These are phyloP conservation scores for Hypoxylon intermedium DNA, from an alignment of 495 filamentous ascomycete genomes.

Conservation along the genomic window DNA sequence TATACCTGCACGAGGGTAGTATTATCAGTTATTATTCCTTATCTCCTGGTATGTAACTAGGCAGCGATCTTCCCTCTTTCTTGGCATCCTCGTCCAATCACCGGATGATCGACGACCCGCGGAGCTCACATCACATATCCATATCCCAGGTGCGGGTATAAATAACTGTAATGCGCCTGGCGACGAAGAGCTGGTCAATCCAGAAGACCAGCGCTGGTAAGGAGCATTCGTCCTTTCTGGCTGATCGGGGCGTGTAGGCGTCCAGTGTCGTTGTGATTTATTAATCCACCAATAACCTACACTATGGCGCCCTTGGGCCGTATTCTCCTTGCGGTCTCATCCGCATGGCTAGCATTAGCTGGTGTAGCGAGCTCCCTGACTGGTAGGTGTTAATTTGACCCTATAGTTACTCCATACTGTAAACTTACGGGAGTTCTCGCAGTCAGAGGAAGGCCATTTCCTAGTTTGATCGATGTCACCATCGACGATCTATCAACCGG, in stretches of 20 bases:
- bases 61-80: not conserved
- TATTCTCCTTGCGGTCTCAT: constrained; percentile 1
- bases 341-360: not conserved
- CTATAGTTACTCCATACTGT: not conserved
- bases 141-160: not conserved
- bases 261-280: not conserved
- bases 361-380: constrained; percentile 4
- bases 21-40: not conserved
- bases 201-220: not conserved
- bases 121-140: not conserved
- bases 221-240: not conserved
- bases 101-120: constrained; percentile 4
- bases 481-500: constrained; percentile 60
- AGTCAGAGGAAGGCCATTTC: constrained; percentile 4
- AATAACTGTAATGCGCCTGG: not conserved
- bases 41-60: not conserved
- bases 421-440: not conserved
- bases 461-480: constrained; percentile 3
- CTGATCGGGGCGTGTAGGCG: not conserved
- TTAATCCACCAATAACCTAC: not conserved
- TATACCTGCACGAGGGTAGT: too few relatives aligned
- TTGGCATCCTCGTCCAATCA: constrained; percentile 4
- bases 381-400: not conserved
- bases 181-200: not conserved
- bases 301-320: not conserved